Evolutionary conservation across 306 rosid genomes (phyloP), one percentile per base, ranked within the genome.

Genomic region (Cercis canadensis): DNA sequence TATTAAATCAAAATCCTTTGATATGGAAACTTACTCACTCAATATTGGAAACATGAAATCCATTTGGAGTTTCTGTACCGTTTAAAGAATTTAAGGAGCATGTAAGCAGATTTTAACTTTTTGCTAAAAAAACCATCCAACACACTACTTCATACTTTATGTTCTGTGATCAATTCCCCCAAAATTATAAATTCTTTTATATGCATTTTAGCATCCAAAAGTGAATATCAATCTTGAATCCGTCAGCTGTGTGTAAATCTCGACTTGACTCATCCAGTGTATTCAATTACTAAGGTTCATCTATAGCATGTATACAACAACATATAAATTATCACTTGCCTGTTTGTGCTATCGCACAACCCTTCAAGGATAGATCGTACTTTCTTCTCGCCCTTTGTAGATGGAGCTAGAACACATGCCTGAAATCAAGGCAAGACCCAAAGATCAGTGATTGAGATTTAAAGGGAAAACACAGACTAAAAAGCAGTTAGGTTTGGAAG

Each of bases 401-500:
- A 68, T 29, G 98, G 98, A 60, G 98, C 86, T 77, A 92, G 70
- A 74, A 92, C 98, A 43, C 86, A 86, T 37, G 98, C 92, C 98
- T 92, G 86, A 44, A 85, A 81, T 75, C 34, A 70, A 73, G 50
- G 47, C 17, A 75, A 71, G 31, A 75, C 31, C 19, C 65, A 60
- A 14, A 39, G 17, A 51, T 78, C 34, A 72, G 73, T 47, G 63
- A 33, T 43, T 29, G 79, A 54, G 45, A 57, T 49, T 66, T 39
- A 41, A 34, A 17, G 5, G 3, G 15, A 24, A 41, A 44, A 5
- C 8, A 6, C 9, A 58, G 54, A 49, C 51, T 33, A 70, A 51
- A 81, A 45, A 65, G 5, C 54, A 57, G 66, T 57, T 21, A 69
- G 13, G 57, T 60, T 54, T 63, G 54, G n/a, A 67, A 71, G 76